phyloP scores from a whole-genome alignment of 73 alveolate species.

The Effrenium voratum region DNA sequence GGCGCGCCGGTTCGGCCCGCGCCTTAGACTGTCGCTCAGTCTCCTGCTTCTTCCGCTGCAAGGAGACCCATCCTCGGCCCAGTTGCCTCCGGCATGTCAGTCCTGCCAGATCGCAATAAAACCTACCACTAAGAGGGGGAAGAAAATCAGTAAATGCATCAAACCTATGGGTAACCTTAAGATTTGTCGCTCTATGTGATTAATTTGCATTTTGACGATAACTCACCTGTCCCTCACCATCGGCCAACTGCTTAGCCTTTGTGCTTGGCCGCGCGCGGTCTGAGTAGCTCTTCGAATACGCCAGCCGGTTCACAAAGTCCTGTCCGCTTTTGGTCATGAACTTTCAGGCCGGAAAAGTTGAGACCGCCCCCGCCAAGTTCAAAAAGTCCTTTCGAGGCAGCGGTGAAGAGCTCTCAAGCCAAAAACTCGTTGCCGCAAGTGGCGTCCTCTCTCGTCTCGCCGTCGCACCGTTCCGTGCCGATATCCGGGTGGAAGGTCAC shows the following conservation, averaged over 20 bases:
- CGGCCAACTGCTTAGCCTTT: too few species aligned
- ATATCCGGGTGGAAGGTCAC: constrained; percentile 93
- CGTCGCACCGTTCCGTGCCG: constrained; percentile 59
- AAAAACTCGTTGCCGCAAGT: not conserved
- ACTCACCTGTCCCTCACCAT: too few species aligned
- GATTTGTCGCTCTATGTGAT: too few species aligned
- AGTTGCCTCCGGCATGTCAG: too few species aligned
- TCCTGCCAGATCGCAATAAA: too few species aligned
- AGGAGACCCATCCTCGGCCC: constrained; percentile 67
- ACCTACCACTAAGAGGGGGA: too few species aligned
- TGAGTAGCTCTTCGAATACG: constrained; percentile 92
- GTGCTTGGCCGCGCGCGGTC: constrained; percentile 43
- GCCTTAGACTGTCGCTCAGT: constrained; percentile 78
- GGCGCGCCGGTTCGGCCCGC: too few species aligned
- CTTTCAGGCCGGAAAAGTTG: not conserved
- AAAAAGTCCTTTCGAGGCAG: not conserved
- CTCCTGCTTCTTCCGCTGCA: constrained; percentile 86
- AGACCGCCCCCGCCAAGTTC: not conserved
- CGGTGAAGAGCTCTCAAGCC: not conserved
- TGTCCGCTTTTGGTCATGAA: too few species aligned
- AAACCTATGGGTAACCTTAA: too few species aligned
- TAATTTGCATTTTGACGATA: too few species aligned
- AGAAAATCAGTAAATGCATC: too few species aligned
- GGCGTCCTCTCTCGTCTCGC: constrained; percentile 30
- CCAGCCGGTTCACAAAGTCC: constrained; percentile 88